These are phyloP conservation scores for Allium fistulosum DNA, from an alignment of 106 monocot species.

Conservation along the genomic window DNA sequence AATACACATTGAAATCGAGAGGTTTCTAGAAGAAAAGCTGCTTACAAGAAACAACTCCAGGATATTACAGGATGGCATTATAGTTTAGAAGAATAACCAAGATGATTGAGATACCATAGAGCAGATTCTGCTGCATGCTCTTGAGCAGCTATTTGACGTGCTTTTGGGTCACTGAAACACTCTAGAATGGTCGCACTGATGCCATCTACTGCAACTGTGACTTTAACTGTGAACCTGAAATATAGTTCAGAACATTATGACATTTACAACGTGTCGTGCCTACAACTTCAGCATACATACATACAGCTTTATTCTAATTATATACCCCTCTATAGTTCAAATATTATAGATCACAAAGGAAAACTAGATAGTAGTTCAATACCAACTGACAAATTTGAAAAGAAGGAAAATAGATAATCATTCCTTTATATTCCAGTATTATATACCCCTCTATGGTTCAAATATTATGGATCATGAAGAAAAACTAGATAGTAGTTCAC, in stretches of 20 bases:
- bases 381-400: no score
- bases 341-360: neutral
- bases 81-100: slow-evolving; percentile 15
- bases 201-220: slow-evolving; percentile 29
- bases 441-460: no score
- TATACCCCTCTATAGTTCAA: no score
- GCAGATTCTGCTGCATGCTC: slow-evolving; percentile 81
- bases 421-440: neutral
- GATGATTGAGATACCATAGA: slow-evolving; percentile 59
- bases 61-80: neutral
- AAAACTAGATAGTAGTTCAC: neutral
- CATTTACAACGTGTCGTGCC: no score
- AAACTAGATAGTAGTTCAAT: neutral
- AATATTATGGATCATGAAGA: neutral
- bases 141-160: slow-evolving; percentile 63
- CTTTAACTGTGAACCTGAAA: slow-evolving; percentile 71
- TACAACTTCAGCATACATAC: no score
- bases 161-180: slow-evolving; percentile 44
- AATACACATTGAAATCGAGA: no score
- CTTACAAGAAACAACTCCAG: neutral
- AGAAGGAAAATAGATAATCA: neutral
- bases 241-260: neutral
- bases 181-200: slow-evolving; percentile 24
- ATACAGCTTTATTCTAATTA: no score
- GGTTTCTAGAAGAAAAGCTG: no score